Evolutionary conservation across 257 asterid genomes (phyloP), one percentile per base, ranked within the genome.

Genomic region (Nicotiana knightiana): DNA sequence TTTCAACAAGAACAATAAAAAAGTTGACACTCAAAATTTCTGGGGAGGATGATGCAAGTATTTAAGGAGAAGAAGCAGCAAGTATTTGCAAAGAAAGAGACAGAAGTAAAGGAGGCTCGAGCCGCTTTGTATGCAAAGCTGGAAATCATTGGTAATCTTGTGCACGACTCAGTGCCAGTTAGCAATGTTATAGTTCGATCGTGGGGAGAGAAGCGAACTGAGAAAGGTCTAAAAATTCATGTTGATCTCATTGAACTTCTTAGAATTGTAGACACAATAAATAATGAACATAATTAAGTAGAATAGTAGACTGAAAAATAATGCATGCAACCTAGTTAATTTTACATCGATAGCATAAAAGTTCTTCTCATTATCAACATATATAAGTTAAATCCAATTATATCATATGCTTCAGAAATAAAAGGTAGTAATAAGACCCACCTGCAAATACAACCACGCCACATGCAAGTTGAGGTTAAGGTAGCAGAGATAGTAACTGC

Each of bases 171-270:
- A 57, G 98, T 95, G 57, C 99, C 99, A 6, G 83, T 93, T 53
- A 35, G 39, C 5, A 93, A 94, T 88, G 92, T 83, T 4, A 62
- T 90, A 26, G 65, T 92, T 58, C 87, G 96, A 54, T 81, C 94
- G 9, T 93, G 98, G 97, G 98, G 97, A 83, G 94, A 89, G 82
- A 92, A 82, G 87, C 81, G 93, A 64, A 82, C 88, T 55, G 97
- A 84, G 81, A 88, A 89, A 67, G 90, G 93, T 85, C 91, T 96
- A 79, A 96, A 92, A 91, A 92, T 90, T 86, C 99, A 96, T 21
- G 97, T 94, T 81, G 98, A 94, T 16, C 98, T 94, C 59, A 97
- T 96, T 67, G 96, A 96, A 88, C 98, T 91, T 89, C 98, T 95
- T 87, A 98, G 97, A 78, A 92, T 95, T 82, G 98, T 28, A 28